These are phyloP conservation scores for Penicillium olsonii DNA, from an alignment of 2,329 filamentous ascomycete genomes.

Conservation along the genomic window DNA sequence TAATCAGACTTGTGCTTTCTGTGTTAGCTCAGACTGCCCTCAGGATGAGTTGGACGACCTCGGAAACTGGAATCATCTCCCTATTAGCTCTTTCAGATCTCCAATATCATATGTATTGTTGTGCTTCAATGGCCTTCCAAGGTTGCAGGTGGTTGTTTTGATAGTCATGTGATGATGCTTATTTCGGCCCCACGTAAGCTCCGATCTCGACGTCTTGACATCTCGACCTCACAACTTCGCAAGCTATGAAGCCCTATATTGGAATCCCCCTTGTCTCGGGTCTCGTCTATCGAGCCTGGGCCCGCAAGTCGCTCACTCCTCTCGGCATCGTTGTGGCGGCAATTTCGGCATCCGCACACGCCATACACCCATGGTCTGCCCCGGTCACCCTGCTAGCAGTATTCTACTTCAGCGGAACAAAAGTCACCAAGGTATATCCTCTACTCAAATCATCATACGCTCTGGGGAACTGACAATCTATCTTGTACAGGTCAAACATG, in stretches of 20 bases:
- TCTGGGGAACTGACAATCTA: background rate
- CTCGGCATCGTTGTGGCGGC: conserved; percentile 71
- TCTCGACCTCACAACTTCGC: conserved; percentile 1
- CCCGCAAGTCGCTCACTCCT: conserved; percentile 75
- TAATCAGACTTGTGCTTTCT: no score
- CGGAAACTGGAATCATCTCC: no score
- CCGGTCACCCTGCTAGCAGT: conserved; percentile 80
- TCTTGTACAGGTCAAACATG: conserved; percentile 72
- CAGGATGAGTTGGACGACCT: no score
- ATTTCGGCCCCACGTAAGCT: conserved; percentile 18
- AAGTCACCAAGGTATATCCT: conserved; percentile 73
- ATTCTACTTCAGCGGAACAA: conserved; percentile 84
- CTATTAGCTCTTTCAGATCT: no score
- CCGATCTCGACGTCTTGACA: background rate
- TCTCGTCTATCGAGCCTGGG: conserved; percentile 68
- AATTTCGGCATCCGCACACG: conserved; percentile 75
- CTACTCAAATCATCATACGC: background rate
- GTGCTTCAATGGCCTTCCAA: no score
- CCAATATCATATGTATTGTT: no score
- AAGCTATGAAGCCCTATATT: conserved; percentile 46
- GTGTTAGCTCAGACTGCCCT: no score
- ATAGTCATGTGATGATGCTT: conserved; percentile 12
- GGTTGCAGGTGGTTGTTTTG: background rate
- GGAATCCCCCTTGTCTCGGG: conserved; percentile 53
- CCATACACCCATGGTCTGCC: conserved; percentile 89